Evolutionary conservation across 768 basidiomycete genomes (phyloP).

Genomic region (Hortiboletus campestris): DNA sequence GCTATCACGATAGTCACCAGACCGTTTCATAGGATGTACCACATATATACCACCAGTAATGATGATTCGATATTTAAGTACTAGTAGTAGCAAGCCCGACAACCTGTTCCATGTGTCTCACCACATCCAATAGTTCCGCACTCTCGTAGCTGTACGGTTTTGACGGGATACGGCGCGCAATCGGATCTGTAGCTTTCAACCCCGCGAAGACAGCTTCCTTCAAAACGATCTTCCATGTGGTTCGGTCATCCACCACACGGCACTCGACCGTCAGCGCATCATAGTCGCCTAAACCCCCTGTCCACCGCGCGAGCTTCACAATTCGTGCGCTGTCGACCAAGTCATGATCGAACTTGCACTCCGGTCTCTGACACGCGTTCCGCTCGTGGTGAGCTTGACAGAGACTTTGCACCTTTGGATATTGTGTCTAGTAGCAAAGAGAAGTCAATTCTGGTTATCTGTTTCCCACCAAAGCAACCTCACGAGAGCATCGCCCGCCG

Average conservation of each 20-base stretch:
- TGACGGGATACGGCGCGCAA: slow-evolving; percentile 5
- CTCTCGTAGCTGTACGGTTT: slow-evolving; percentile 16
- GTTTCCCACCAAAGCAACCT: background rate
- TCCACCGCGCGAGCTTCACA: slow-evolving; percentile 15
- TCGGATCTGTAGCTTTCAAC: slow-evolving; percentile 13
- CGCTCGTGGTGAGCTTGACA: slow-evolving; percentile 12
- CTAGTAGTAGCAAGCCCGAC: slow-evolving; percentile 2
- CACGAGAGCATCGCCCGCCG: slow-evolving; percentile 10
- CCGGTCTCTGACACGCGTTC: slow-evolving; percentile 2
- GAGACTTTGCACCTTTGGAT: slow-evolving; percentile 16
- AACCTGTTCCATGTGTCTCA: slow-evolving; percentile 11
- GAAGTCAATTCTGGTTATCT: background rate
- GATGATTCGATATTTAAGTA: background rate
- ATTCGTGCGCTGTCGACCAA: slow-evolving; percentile 14
- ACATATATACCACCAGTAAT: too few species aligned
- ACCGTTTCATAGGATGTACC: too few species aligned
- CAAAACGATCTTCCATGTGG: slow-evolving; percentile 15
- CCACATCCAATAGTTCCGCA: slow-evolving; percentile 13
- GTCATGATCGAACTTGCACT: slow-evolving; percentile 19
- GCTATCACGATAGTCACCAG: too few species aligned
- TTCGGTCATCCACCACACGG: slow-evolving; percentile 5
- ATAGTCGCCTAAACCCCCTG: background rate
- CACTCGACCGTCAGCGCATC: slow-evolving; percentile 20
- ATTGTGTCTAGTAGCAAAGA: slow-evolving; percentile 1
- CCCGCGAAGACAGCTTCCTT: slow-evolving; percentile 9